phyloP scores from a whole-genome alignment of 2,329 filamentous ascomycete genomes.

The Passalora sequoiae region DNA sequence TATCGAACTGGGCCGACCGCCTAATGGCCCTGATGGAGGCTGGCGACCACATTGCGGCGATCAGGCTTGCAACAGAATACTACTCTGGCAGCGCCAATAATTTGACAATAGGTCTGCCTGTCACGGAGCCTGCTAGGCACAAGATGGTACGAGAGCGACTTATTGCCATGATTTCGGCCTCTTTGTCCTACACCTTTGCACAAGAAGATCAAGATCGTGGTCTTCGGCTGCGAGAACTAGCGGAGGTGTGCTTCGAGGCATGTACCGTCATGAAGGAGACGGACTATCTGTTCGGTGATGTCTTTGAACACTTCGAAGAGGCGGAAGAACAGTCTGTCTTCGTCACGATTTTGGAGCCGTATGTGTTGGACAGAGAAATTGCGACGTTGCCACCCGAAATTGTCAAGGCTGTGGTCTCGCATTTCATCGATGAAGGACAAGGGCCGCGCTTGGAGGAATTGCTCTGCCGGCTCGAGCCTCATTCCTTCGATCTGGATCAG shows the following conservation, averaged over 20 bases:
- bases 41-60: conserved; percentile 91
- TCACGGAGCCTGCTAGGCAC: conserved; percentile 71
- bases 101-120: conserved; percentile 85
- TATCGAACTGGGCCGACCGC: conserved; percentile 96
- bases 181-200: conserved; percentile 78
- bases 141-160: conserved; percentile 81
- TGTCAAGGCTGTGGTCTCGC: conserved; percentile 76
- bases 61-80: conserved; percentile 84
- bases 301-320: conserved; percentile 87
- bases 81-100: conserved; percentile 90
- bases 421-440: conserved; percentile 72
- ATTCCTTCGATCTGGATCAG: conserved; percentile 89
- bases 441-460: conserved; percentile 83
- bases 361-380: conserved; percentile 74
- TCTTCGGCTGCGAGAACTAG: conserved; percentile 68
- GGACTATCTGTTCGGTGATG: conserved; percentile 84
- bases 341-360: conserved; percentile 80
- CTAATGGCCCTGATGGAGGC: conserved; percentile 91
- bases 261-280: conserved; percentile 71
- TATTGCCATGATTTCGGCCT: conserved; percentile 88
- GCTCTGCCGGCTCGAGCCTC: conserved; percentile 85
- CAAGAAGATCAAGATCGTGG: conserved; percentile 50
- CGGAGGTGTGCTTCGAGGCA: conserved; percentile 75
- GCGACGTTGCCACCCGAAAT: conserved; percentile 71
- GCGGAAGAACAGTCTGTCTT: conserved; percentile 68